Evolutionary conservation across 148 eudicot genomes (phyloP).

Genomic region (Spergularia marina): DNA sequence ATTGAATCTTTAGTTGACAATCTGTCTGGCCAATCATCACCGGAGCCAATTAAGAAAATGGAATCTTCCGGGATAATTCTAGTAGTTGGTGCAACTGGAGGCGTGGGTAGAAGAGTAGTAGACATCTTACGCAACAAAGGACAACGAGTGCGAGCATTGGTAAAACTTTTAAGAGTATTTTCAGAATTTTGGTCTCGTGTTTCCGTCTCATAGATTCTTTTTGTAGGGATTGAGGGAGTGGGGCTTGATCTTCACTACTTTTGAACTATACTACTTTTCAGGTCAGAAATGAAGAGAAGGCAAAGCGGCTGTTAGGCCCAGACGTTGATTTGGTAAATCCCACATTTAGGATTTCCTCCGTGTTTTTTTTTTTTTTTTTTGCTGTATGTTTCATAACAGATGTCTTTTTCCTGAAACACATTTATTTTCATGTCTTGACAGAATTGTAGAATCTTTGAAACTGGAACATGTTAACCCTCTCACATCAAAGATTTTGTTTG

Average conservation of each 20-base stretch:
- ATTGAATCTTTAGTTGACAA: conserved; percentile 66
- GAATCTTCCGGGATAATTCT: conserved; percentile 68
- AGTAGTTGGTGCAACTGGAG: conserved; percentile 97
- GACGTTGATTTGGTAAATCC: conserved; percentile 76
- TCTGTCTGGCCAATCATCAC: conserved; percentile 61
- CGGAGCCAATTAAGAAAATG: conserved; percentile 61
- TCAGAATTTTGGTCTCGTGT: not conserved
- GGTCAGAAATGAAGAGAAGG: conserved; percentile 98
- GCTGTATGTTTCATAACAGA: not conserved
- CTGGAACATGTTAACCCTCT: no score
- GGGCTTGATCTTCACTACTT: not conserved
- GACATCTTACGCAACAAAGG: conserved; percentile 73
- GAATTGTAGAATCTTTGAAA: no score
- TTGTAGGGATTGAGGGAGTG: not conserved
- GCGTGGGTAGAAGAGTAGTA: conserved; percentile 96
- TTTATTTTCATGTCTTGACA: not conserved
- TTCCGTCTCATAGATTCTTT: not conserved
- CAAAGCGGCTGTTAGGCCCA: conserved; percentile 81
- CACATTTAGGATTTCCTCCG: not conserved
- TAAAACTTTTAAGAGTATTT: conserved; percentile 23
- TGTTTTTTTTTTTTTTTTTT: not conserved
- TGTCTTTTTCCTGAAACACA: not conserved
- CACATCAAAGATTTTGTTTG: no score
- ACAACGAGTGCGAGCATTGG: conserved; percentile 74
- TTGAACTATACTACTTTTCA: conserved; percentile 25